A percentile compares a stretch with the other conserved stretches of the same genome.
Evolutionary conservation across 2,329 filamentous ascomycete genomes (phyloP).

Genomic region (Ascochyta lentis): DNA sequence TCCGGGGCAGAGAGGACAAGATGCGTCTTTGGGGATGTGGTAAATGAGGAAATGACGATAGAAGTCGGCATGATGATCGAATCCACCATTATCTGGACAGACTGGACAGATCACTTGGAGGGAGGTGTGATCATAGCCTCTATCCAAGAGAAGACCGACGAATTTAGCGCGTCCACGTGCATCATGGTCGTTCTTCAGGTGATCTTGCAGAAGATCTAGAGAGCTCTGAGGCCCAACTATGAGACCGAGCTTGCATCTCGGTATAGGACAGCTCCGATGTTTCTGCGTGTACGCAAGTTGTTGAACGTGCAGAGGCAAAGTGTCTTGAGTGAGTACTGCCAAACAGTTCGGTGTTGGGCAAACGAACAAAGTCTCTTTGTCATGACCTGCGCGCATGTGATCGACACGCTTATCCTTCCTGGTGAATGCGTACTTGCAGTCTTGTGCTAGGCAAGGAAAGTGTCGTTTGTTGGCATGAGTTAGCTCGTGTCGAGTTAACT

Average conservation of each 20-base stretch:
- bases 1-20: no score
- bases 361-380: slow-evolving; percentile 9
- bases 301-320: slow-evolving; percentile 4
- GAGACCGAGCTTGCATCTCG: slow-evolving; percentile 7
- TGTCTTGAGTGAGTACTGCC: not conserved
- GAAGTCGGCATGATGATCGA: slow-evolving; percentile 5
- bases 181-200: slow-evolving; percentile 14
- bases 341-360: slow-evolving; percentile 8
- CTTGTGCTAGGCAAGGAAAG: slow-evolving; percentile 10
- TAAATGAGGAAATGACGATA: slow-evolving; percentile 4
- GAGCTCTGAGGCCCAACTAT: not conserved
- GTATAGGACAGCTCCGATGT: slow-evolving; percentile 11
- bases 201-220: slow-evolving; percentile 8
- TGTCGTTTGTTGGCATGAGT: not conserved
- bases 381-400: slow-evolving; percentile 23
- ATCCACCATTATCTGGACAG: slow-evolving; percentile 2
- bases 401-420: slow-evolving; percentile 23
- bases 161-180: slow-evolving; percentile 4
- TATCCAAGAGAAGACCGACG: not conserved
- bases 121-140: slow-evolving; percentile 16
- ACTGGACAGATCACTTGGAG: slow-evolving; percentile 14
- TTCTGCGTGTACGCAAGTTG: not conserved
- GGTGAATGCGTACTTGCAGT: slow-evolving; percentile 13
- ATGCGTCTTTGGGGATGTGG: not conserved
- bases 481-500: slow-evolving; percentile 10